Percentiles rank a stretch among this genome's conserved stretches.
Conservation (phyloP, 1,284 basidiomycete species). For the Ganoderma meredithae region DNA sequence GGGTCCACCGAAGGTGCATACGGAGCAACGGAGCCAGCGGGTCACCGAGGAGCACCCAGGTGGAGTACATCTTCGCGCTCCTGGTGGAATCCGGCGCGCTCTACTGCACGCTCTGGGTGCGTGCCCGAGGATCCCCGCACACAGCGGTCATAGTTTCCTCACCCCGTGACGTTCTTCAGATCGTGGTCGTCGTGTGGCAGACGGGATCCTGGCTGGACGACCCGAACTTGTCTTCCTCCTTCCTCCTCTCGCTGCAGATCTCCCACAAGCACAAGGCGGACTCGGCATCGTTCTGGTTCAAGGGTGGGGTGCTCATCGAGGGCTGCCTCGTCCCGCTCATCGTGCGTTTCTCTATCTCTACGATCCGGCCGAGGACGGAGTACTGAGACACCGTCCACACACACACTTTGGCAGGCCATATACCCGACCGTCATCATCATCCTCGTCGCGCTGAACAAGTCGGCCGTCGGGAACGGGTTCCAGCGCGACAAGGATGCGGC, state of each 20-base stretch:
- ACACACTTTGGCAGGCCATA: too few species aligned
- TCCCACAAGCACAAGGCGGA: too few species aligned
- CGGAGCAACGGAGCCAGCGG: neutral
- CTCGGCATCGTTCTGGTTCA: too few species aligned
- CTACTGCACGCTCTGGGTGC: slow-evolving; percentile 3
- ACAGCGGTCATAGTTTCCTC: too few species aligned
- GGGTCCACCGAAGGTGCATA: neutral
- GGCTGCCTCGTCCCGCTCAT: too few species aligned
- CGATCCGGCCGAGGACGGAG: too few species aligned
- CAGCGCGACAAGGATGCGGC: neutral
- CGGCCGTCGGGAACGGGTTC: too few species aligned
- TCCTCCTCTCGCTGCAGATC: too few species aligned
- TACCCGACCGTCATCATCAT: too few species aligned
- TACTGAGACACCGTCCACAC: too few species aligned
- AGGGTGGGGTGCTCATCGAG: too few species aligned
- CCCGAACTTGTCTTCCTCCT: neutral
- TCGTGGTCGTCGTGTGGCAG: neutral
- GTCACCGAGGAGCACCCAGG: neutral
- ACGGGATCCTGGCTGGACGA: neutral
- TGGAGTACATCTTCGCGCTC: neutral
- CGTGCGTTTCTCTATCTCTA: too few species aligned
- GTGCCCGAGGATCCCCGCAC: neutral
- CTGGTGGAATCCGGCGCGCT: neutral
- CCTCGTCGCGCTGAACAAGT: neutral
- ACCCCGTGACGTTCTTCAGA: neutral